Evolutionary conservation across 805 yeast genomes (phyloP), one percentile per base, ranked within the genome.

Genomic region (Yamadazyma scolyti): DNA sequence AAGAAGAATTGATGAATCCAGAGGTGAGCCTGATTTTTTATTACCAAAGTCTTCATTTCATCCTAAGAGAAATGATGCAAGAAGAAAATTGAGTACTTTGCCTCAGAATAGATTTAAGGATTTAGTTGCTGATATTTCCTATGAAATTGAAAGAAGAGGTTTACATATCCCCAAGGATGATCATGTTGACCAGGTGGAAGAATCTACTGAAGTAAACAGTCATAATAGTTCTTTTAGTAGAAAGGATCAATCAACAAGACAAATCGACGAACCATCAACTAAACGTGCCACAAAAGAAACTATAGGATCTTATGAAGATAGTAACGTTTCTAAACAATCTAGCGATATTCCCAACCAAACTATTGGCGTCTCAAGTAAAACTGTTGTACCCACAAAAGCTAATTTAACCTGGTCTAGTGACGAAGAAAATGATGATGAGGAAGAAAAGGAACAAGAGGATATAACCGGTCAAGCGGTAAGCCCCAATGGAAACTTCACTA

Each of bases 31-130:
- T 1, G 77, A 75, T 33, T 77, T 72, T 47, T 66, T 90, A 31
- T 66, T 78, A 23, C 89, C 95, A 5, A 75, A 77, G 46, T 67
- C 74, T 5, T 69, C 72, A 12, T 87, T 86, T 60, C 98, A 93
- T 56, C 89, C 95, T 25, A 89, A 88, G 52, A 75, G 99, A 50
- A 94, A 93, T 52, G 95, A 88, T 56, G 97, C 98, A 2, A 73
- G 99, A 47, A 85, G 85, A 56, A 90, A 89, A 59, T 71, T 93
- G 44, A 82, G 96, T 4, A 77, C 84, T 28, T 72, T 93, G 36
- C 93, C 96, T 2, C 78, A 79, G 29, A 56, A 79, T 3, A 63
- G 97, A 39, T 93, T 93, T 61, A 80, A 81, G 46, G 98, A 90
- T 54, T 73, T 93, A 53, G 95, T 87, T 12, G 79, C 83, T 36